Conservation (phyloP, 306 rosid genomes). For the Fragaria nilgerrensis region DNA sequence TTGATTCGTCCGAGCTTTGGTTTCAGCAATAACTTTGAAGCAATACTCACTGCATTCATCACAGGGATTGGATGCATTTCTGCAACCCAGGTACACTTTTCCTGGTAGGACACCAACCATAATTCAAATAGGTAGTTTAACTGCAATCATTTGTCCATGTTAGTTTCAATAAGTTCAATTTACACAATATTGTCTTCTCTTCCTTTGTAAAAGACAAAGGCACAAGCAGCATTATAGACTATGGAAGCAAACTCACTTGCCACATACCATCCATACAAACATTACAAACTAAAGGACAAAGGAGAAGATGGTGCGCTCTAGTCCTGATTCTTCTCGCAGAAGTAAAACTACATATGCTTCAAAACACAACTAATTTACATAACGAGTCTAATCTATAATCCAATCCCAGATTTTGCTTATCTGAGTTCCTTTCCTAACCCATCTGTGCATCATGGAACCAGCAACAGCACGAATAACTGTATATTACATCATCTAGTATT, state of each 20-base stretch:
- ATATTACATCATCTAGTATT: background rate
- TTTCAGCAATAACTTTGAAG: slow-evolving; percentile 65
- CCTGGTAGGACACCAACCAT: slow-evolving; percentile 6
- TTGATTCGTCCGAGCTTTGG: slow-evolving; percentile 48
- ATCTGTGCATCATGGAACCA: background rate
- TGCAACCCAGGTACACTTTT: slow-evolving; percentile 82
- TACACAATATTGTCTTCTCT: background rate
- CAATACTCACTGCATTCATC: slow-evolving; percentile 90
- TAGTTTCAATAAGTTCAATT: background rate
- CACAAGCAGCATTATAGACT: background rate
- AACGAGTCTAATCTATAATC: background rate
- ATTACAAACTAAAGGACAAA: background rate
- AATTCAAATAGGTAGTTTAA: background rate
- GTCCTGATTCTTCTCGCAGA: background rate
- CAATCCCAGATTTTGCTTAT: background rate
- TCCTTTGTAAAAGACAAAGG: background rate
- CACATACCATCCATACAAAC: background rate
- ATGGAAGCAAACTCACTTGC: background rate
- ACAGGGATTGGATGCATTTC: slow-evolving; percentile 74
- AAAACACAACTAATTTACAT: background rate
- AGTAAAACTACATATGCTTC: background rate
- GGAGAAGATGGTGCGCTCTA: background rate
- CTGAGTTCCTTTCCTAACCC: background rate
- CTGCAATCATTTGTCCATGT: background rate
- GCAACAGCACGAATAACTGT: background rate